Evolutionary conservation across 2,329 filamentous ascomycete genomes (phyloP).

Genomic region (Claviceps citrina): DNA sequence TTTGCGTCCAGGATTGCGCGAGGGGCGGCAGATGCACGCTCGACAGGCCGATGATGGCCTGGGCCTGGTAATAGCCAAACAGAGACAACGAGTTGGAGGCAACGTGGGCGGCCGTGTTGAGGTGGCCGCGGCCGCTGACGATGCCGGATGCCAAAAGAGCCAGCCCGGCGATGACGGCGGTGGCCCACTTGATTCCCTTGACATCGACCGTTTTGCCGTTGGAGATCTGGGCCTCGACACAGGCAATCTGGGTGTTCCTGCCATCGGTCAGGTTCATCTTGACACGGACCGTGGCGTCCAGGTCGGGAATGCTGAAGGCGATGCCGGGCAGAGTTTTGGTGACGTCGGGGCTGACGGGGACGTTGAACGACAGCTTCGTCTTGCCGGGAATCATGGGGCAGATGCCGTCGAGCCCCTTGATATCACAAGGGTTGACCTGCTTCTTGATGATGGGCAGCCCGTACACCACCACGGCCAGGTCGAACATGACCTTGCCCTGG

Average conservation of each 20-base stretch:
- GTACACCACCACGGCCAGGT: conserved; percentile 28
- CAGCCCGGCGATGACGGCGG: conserved; percentile 71
- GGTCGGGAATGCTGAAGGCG: conserved; percentile 75
- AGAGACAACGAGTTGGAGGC: conserved; percentile 82
- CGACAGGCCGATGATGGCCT: conserved; percentile 77
- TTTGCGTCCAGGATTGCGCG: conserved; percentile 82
- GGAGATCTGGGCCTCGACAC: conserved; percentile 71
- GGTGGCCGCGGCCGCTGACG: conserved; percentile 79
- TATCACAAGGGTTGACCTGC: conserved; percentile 56
- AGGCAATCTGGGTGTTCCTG: conserved; percentile 50
- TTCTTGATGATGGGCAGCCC: conserved; percentile 52
- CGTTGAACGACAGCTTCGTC: conserved; percentile 56
- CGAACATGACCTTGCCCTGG: conserved; percentile 46
- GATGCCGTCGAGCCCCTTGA: conserved; percentile 48
- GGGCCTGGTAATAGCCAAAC: conserved; percentile 83
- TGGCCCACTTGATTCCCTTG: conserved; percentile 72
- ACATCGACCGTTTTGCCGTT: conserved; percentile 87
- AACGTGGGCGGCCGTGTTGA: conserved; percentile 84
- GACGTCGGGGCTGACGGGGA: conserved; percentile 40
- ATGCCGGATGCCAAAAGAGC: conserved; percentile 72
- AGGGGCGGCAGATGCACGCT: conserved; percentile 69
- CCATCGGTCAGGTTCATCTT: conserved; percentile 55
- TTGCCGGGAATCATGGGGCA: conserved; percentile 82
- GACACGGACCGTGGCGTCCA: conserved; percentile 71
- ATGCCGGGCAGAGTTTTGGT: conserved; percentile 58